Conservation (phyloP, 805 yeast genomes). For the Ogataea ganodermae region DNA sequence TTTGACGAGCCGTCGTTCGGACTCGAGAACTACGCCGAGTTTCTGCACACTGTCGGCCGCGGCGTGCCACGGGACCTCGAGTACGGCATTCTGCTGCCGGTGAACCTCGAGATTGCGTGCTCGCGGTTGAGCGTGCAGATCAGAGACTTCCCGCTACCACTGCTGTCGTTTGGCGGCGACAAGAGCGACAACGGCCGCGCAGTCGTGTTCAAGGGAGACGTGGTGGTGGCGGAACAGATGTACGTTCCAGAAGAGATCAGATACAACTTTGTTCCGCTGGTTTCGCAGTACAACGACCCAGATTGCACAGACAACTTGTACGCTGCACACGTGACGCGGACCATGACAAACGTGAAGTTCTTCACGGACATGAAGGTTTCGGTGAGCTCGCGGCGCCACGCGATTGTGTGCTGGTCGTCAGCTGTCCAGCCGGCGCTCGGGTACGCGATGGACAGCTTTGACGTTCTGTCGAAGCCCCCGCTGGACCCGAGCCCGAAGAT, state of each 20-base stretch:
- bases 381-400: slow-evolving; percentile 47
- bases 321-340: slow-evolving; percentile 59
- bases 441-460: slow-evolving; percentile 64
- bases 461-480: slow-evolving; percentile 68
- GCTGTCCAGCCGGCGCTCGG: slow-evolving; percentile 61
- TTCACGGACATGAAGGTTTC: slow-evolving; percentile 50
- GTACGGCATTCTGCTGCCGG: slow-evolving; percentile 58
- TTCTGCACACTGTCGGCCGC: slow-evolving; percentile 43
- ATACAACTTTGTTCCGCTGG: slow-evolving; percentile 53
- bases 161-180: slow-evolving; percentile 48
- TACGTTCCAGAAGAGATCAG: slow-evolving; percentile 49
- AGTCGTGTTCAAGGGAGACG: slow-evolving; percentile 44
- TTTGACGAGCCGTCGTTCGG: slow-evolving; percentile 56
- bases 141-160: slow-evolving; percentile 59
- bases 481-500: slow-evolving; percentile 61
- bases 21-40: slow-evolving; percentile 46
- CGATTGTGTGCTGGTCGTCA: slow-evolving; percentile 64
- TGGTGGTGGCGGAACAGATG: slow-evolving; percentile 61
- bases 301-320: slow-evolving; percentile 48
- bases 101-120: slow-evolving; percentile 47
- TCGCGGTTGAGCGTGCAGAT: slow-evolving; percentile 45
- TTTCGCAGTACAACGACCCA: slow-evolving; percentile 35
- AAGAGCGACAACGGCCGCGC: slow-evolving; percentile 45
- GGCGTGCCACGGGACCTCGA: slow-evolving; percentile 53
- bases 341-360: slow-evolving; percentile 63